phyloP scores from a whole-genome alignment of 306 rosid genomes.

The Cicer arietinum region DNA sequence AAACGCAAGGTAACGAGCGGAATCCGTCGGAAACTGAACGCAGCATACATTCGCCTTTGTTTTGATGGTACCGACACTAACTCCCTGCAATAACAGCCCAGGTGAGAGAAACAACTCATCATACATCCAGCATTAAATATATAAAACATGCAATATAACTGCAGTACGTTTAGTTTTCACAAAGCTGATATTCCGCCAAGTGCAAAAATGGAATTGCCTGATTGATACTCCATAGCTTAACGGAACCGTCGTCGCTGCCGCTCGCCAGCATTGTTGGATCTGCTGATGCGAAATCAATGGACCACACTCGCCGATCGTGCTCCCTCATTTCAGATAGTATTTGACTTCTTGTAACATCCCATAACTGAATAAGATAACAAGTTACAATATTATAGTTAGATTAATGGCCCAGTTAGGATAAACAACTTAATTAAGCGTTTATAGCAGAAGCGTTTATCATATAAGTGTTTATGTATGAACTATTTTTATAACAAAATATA shows the following conservation, averaged over 20 bases:
- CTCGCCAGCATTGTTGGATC: constrained; percentile 97
- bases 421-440: too few relatives aligned
- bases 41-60: constrained; percentile 97
- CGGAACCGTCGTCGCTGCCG: constrained; percentile 93
- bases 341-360: constrained; percentile 98
- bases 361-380: constrained; percentile 63
- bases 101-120: constrained; percentile 80
- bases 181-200: constrained; percentile 98
- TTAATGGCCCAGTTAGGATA: too few relatives aligned
- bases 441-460: too few relatives aligned
- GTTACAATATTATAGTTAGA: constrained; percentile 17
- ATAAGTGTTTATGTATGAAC: too few relatives aligned
- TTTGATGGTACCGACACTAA: constrained; percentile 86
- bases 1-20: constrained; percentile 83
- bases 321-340: constrained; percentile 84
- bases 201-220: constrained; percentile 99
- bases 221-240: constrained; percentile 99
- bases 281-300: constrained; percentile 89
- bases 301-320: constrained; percentile 96
- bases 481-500: too few relatives aligned
- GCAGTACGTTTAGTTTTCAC: constrained; percentile 97
- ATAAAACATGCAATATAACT: constrained; percentile 69
- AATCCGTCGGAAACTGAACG: constrained; percentile 86
- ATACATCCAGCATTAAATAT: constrained; percentile 64
- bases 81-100: constrained; percentile 91